Base-by-base conservation (phyloP, 2,329 filamentous ascomycete genomes). In the Calonectria montana region DNA sequence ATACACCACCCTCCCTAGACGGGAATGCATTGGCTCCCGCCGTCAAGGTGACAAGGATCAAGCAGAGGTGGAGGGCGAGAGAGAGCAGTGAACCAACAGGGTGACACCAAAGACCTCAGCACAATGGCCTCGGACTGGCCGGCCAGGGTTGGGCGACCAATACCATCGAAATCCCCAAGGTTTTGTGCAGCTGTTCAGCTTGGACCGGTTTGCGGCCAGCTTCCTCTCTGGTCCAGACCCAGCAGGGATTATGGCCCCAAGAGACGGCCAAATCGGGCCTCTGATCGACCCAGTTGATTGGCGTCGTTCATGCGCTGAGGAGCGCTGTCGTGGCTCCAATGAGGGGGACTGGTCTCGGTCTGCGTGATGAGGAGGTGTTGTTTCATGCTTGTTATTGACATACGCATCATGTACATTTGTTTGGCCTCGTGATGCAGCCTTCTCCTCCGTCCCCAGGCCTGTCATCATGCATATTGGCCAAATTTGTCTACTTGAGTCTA, bases 281-380 rank as follows among this genome's bases (percentile, higher is more conserved):
- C 61, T 43, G 69, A 67, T 73, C 64, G 53, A 41, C 65, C 29
- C 55, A 50, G 21, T 75, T 75, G 73, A 78, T 77, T 78, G 77
- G 75, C 69, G 65, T 66, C 43, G 45, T 69, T 73, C 71, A 77
- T 77, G 75, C 72, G 72, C 72, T 67, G 31, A 39, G 35, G 64
- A 63, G 61, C 64, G 67, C 50, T 79, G 77, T 78, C 77, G 77
- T 79, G 77, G 77, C 74, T 74, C 77, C 77, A 79, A 73, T 79
- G 31, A 65, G 48, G 59, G 16, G 53, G 50, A 43, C 29, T 25
- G 43, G 39, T 27, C 37, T 41, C 13, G 41, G 48, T 15, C 59
- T 63, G 64, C 55, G 41, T 43, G 57, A 68, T 62, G 70, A 64
- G 57, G 59, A 71, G 41, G 64, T 61, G 29, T 66, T 72, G 70